phyloP scores from a whole-genome alignment of 768 basidiomycete species.

The Chalciporus pseudorubinellus region DNA sequence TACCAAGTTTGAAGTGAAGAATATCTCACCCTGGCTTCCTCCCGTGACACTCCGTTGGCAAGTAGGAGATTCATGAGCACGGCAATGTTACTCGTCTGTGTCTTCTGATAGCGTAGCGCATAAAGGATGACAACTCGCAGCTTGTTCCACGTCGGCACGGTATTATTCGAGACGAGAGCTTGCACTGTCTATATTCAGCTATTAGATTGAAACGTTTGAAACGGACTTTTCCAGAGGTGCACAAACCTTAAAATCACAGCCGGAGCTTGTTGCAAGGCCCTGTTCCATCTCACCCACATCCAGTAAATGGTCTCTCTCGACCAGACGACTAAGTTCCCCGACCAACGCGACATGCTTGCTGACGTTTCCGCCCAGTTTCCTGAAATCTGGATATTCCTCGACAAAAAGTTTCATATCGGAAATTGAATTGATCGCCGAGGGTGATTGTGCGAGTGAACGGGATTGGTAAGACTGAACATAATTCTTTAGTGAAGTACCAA shows the following conservation, averaged over 20 bases:
- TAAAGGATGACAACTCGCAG: conserved; percentile 88
- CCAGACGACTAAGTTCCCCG: conserved; percentile 90
- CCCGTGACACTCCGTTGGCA: conserved; percentile 69
- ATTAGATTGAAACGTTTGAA: background rate
- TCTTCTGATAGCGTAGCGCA: conserved; percentile 93
- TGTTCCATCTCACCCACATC: conserved; percentile 96
- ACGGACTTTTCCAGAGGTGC: background rate
- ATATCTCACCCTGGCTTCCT: conserved; percentile 63
- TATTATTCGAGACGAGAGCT: conserved; percentile 63
- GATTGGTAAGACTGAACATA: conserved; percentile 94
- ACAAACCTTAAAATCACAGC: conserved; percentile 81
- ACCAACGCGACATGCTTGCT: conserved; percentile 98
- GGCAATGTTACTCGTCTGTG: conserved; percentile 76
- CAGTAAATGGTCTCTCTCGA: conserved; percentile 80
- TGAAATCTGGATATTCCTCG: conserved; percentile 97
- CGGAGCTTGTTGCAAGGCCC: conserved; percentile 88
- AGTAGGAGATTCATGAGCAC: conserved; percentile 72
- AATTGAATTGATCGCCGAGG: conserved; percentile 88
- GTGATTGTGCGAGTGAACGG: conserved; percentile 70
- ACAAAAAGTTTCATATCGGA: conserved; percentile 96
- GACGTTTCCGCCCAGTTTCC: conserved; percentile 95
- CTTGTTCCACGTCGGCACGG: conserved; percentile 76
- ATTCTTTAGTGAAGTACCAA: conserved; percentile 85
- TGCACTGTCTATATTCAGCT: conserved; percentile 66
- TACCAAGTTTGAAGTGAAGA: conserved; percentile 3